Evolutionary conservation across 2,329 filamentous ascomycete species (phyloP), one percentile per base, ranked within the genome.

Genomic region (Myotisia sp.): DNA sequence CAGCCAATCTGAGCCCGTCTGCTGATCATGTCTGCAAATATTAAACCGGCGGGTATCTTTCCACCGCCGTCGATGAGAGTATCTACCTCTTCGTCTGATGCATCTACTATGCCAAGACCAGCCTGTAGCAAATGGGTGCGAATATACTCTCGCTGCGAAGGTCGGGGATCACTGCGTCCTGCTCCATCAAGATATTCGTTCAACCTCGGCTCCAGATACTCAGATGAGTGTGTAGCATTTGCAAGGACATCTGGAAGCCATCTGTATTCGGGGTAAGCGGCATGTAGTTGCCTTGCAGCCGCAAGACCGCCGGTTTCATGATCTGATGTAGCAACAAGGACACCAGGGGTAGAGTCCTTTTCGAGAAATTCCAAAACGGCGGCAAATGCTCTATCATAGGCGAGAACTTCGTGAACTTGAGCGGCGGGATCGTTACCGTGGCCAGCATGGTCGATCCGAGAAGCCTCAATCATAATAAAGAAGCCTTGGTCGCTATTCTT

Each of bases 381-480:
- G 46, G 77, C 66, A 59, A 98, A 92, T 1, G 90, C 70, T 55
- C 71, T 75, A 64, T 98, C 90, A 49, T 92, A 98, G 33, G 85
- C 87, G n/a, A 95, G 66, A 1, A 98, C 87, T 58, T 98, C 90
- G 46, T 82, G 77, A 7, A 87, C 82, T 50, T 90, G 82, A 1
- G 82, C 79, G 6, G 79, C 81, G 0, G 82, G 81, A 47, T 90
- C 82, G 47, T 90, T 90, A 42, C 71, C 72, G 52, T 90, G 82
- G 5, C 85, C 90, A 3, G 90, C 87, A 53, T 98, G 90, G 50
- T 98, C 90, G 48, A 98, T 95, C 26, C 90, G 71, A 48, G 83
- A 92, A 3, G 86, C 90, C 58, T 98, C 90, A 41, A 98, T 92
- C 87, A 98, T 93, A 47, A 98, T 66, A 60, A 98, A 98, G 66